These are phyloP conservation scores for Pseudotsuga menziesii DNA, from an alignment of 75 land plant genomes.

Conservation along the genomic window DNA sequence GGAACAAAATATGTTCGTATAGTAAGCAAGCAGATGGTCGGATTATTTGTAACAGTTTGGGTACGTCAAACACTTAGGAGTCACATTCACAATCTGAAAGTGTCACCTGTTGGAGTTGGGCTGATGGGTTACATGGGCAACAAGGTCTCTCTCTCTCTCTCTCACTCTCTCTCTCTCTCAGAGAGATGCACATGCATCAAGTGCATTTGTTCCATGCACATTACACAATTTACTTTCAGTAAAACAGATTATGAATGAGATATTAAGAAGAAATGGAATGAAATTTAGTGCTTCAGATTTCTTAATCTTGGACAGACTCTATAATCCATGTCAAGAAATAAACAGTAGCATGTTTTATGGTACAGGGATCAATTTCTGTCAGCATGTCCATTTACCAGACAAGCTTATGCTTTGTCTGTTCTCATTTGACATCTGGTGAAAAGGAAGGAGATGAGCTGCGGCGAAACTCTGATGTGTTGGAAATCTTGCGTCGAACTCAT, in stretches of 20 bases:
- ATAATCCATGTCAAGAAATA: neutral
- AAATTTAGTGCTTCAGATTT: neutral
- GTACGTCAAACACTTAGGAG: slow-evolving; percentile 55
- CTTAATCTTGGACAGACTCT: neutral
- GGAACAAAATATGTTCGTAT: slow-evolving; percentile 48
- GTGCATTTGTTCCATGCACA: neutral
- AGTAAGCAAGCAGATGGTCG: slow-evolving; percentile 95
- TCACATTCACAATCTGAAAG: slow-evolving; percentile 69
- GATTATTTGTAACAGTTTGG: slow-evolving; percentile 85
- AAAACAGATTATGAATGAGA: neutral
- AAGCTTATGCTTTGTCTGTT: slow-evolving; percentile 83
- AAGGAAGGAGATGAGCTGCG: slow-evolving; percentile 76
- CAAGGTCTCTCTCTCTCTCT: slow-evolving; percentile 50
- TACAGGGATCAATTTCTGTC: slow-evolving; percentile 90
- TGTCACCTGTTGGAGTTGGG: slow-evolving; percentile 86
- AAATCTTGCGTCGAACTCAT: slow-evolving; percentile 63
- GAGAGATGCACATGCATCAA: neutral
- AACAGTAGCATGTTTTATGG: slow-evolving; percentile 1
- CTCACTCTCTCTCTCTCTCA: neutral
- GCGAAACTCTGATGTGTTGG: slow-evolving; percentile 75
- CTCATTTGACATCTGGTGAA: slow-evolving; percentile 84
- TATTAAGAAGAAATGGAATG: neutral
- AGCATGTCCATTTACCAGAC: slow-evolving; percentile 85
- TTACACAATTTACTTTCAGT: neutral
- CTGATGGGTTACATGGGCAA: slow-evolving; percentile 96